These are phyloP conservation scores for Yamadazyma jaroonii DNA, from an alignment of 1,139 yeast genomes.

Conservation along the genomic window DNA sequence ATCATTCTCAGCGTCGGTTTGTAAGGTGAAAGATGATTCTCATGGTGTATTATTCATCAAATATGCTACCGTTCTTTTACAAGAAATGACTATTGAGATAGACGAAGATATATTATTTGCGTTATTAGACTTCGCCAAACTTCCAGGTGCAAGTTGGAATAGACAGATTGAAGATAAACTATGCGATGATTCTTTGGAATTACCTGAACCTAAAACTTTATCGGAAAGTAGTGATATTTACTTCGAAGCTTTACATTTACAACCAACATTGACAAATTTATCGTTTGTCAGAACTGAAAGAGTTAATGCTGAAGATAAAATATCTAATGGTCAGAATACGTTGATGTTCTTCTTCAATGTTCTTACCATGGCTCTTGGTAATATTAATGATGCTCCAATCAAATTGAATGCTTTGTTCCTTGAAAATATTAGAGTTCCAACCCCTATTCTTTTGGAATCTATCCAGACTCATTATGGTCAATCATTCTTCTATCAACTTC, in stretches of 20 bases:
- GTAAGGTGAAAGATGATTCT: conserved; percentile 80
- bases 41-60: conserved; percentile 90
- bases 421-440: conserved; percentile 86
- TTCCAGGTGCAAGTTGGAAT: conserved; percentile 73
- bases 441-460: conserved; percentile 69
- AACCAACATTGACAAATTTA: conserved; percentile 83
- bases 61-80: conserved; percentile 84
- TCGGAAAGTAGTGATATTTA: conserved; percentile 71
- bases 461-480: conserved; percentile 87
- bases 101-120: conserved; percentile 94
- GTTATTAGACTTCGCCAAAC: conserved; percentile 70
- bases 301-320: conserved; percentile 56
- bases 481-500: conserved; percentile 87
- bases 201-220: conserved; percentile 71
- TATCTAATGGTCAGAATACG: conserved; percentile 56
- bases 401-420: conserved; percentile 81
- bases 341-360: conserved; percentile 77
- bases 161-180: conserved; percentile 45
- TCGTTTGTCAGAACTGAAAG: conserved; percentile 92
- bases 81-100: conserved; percentile 87
- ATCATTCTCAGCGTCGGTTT: conserved; percentile 78
- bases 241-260: conserved; percentile 89
- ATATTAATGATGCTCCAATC: conserved; percentile 95
- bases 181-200: conserved; percentile 58
- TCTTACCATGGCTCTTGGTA: conserved; percentile 95